Evolutionary conservation across 305 asterid genomes (phyloP), one percentile per base, ranked within the genome.

Genomic region (Withania somnifera): DNA sequence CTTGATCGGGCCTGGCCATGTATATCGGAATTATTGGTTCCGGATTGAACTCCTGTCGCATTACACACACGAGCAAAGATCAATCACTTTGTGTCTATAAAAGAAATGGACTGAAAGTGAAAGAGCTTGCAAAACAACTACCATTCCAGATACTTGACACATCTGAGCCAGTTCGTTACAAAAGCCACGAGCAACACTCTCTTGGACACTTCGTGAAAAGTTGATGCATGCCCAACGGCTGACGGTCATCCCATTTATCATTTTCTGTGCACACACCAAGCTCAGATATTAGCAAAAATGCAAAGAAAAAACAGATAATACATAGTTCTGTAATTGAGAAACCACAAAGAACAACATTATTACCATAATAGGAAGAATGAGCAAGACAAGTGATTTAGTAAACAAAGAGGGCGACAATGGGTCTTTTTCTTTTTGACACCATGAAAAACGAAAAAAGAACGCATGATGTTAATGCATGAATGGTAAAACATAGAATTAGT

Each of bases 81-180:
- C n/a, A 40, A 26, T 78, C 1, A 4, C 28, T 15, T 47, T 0
- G 28, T 0, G 7, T 50, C 28, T 5, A 14, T 1, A 2, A 50
- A 17, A 11, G 50, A 50, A 50, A 28, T 50, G 45, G 61, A 50
- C 45, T 75, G 61, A 50, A 75, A 28, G 61, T 24, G 57, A 36
- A 26, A 83, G 52, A 45, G 17, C 53, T 71, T 22, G 78, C 34
- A 77, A 82, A 79, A 50, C 38, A 51, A 78, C 24, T 85, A 97
- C 99, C 99, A 97, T 97, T 89, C 99, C 99, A 15, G 98, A 95
- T 30, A 95, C 97, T 92, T 95, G 98, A 86, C 99, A 97, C 98
- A 97, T 97, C 88, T 91, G 97, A 40, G 98, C 97, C 53, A 97
- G 89, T 88, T 95, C 98, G 4, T 61, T 93, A 64, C 98, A 97